These are phyloP conservation scores for Choanephora cucurbitarum DNA, from an alignment of 371 early-diverging fungal genomes.

Conservation along the genomic window DNA sequence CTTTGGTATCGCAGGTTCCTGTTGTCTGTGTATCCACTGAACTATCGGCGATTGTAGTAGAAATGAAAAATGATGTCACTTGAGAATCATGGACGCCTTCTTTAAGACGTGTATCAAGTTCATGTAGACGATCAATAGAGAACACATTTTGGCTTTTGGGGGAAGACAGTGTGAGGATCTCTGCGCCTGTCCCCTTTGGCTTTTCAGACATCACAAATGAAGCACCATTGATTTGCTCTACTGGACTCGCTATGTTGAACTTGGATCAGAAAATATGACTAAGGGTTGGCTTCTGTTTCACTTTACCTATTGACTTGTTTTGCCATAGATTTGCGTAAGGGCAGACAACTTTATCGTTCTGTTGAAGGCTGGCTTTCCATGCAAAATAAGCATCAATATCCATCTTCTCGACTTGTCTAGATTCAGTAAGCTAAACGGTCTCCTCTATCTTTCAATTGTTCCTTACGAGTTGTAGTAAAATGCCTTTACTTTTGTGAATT, in stretches of 20 bases:
- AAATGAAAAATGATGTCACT: conserved; percentile 33
- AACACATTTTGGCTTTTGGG: conserved; percentile 34
- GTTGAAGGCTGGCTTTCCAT: conserved; percentile 49
- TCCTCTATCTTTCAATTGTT: not conserved
- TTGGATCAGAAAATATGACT: not conserved
- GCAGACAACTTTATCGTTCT: conserved; percentile 45
- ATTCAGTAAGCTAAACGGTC: not conserved
- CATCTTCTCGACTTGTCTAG: conserved; percentile 50
- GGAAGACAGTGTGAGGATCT: conserved; percentile 32
- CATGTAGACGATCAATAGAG: conserved; percentile 26
- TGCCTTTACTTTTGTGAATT: conserved; percentile 54
- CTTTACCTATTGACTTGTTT: conserved; percentile 49
- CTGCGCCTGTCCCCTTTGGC: conserved; percentile 23
- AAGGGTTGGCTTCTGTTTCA: not conserved
- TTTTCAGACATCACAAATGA: conserved; percentile 26
- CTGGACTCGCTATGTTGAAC: conserved; percentile 10
- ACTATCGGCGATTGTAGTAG: conserved; percentile 26
- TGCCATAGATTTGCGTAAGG: conserved; percentile 67
- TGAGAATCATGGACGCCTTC: conserved; percentile 14
- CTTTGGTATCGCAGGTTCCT: conserved; percentile 27
- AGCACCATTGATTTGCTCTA: conserved; percentile 18
- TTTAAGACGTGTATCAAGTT: conserved; percentile 12
- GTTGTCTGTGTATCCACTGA: conserved; percentile 15
- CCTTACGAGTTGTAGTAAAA: conserved; percentile 55
- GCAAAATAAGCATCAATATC: conserved; percentile 45